Evolutionary conservation across 495 filamentous ascomycete species (phyloP).

Genomic region (Usnea hakonensis): DNA sequence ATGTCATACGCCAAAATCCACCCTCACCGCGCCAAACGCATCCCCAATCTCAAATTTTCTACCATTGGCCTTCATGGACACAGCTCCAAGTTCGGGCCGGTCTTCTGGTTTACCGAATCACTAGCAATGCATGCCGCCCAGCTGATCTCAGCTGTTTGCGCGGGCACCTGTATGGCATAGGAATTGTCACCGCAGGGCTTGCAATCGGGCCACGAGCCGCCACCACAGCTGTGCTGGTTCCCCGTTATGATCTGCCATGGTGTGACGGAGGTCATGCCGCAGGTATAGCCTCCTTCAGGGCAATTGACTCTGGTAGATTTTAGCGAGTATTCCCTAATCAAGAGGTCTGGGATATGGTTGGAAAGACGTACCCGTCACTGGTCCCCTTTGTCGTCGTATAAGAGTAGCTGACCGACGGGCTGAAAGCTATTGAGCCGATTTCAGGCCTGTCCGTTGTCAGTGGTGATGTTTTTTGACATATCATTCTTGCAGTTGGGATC

Average conservation of each 20-base stretch:
- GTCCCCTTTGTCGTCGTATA: background rate
- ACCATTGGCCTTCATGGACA: background rate
- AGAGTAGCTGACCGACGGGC: background rate
- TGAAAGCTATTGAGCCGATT: conserved; percentile 6
- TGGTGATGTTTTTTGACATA: background rate
- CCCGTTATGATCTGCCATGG: background rate
- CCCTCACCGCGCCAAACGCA: background rate
- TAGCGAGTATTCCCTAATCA: background rate
- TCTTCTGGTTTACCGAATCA: background rate
- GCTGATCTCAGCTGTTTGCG: background rate
- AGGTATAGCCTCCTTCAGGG: background rate
- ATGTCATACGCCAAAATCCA: background rate
- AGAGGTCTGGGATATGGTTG: background rate
- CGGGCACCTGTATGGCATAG: background rate
- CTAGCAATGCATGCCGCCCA: conserved; percentile 4
- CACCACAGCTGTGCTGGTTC: background rate
- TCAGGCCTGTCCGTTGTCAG: background rate
- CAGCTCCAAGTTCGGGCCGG: background rate
- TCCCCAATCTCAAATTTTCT: background rate
- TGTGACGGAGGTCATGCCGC: conserved; percentile 2
- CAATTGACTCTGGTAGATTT: background rate
- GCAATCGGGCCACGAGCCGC: background rate
- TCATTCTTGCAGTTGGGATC: background rate
- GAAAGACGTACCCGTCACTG: background rate
- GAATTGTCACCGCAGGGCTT: background rate